Percentiles rank a stretch among this genome's conserved stretches.
Conservation (phyloP, 2,329 filamentous ascomycete species). For the Talaromyces funiculosus region DNA sequence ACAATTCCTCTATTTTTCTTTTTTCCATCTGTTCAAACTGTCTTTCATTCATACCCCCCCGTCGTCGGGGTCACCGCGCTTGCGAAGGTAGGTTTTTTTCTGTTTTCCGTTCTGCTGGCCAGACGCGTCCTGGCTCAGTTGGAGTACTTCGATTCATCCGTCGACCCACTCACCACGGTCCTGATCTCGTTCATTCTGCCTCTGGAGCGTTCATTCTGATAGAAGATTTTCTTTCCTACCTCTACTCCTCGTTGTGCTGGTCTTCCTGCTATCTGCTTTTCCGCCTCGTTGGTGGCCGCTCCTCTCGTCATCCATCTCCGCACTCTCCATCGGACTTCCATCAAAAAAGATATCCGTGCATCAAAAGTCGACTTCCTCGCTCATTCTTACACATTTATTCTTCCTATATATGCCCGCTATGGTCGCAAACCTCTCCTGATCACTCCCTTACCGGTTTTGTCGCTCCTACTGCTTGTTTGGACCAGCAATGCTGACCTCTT, state of each 20-base stretch:
- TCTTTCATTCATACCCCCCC: slow-evolving; percentile 17
- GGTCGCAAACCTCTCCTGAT: slow-evolving; percentile 32
- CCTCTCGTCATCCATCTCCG: slow-evolving; percentile 22
- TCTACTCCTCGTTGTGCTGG: slow-evolving; percentile 17
- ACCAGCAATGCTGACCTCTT: slow-evolving; percentile 39
- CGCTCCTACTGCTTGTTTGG: slow-evolving; percentile 18
- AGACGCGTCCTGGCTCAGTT: slow-evolving; percentile 29
- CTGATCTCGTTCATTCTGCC: slow-evolving; percentile 19
- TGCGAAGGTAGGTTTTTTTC: slow-evolving; percentile 51
- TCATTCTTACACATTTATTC: slow-evolving; percentile 17
- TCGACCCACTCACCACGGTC: slow-evolving; percentile 33
- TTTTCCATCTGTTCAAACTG: slow-evolving; percentile 21
- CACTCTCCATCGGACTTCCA: slow-evolving; percentile 33
- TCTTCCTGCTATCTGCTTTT: slow-evolving; percentile 21
- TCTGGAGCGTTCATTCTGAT: slow-evolving; percentile 17
- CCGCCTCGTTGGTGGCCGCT: slow-evolving; percentile 11
- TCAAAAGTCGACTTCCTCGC: slow-evolving; percentile 28
- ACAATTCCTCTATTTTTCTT: slow-evolving; percentile 19
- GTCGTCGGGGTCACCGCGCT: slow-evolving; percentile 45
- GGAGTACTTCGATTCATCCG: slow-evolving; percentile 34
- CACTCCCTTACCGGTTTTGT: slow-evolving; percentile 18
- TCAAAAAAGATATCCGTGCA: slow-evolving; percentile 32
- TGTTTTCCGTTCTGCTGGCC: slow-evolving; percentile 26
- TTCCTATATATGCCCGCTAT: slow-evolving; percentile 21
- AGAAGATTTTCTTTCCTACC: slow-evolving; percentile 15